These are phyloP conservation scores for Pyrenophora seminiperda DNA, from an alignment of 2,329 filamentous ascomycete species.

Conservation along the genomic window DNA sequence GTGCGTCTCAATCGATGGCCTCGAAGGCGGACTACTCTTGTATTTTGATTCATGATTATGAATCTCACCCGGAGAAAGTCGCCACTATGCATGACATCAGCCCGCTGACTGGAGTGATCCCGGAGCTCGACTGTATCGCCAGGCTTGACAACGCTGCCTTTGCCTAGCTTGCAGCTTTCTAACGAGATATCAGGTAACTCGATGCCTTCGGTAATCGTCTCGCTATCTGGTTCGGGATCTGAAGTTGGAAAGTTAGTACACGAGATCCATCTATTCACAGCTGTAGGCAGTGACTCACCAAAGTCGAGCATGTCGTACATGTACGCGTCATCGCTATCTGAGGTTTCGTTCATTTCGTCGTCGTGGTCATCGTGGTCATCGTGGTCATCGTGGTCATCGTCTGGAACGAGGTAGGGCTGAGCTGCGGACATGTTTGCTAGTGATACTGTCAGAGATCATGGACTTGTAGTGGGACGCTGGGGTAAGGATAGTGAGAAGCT, in stretches of 20 bases:
- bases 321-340: neutral
- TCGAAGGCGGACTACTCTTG: constrained; percentile 21
- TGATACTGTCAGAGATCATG: neutral
- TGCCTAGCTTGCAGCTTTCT: neutral
- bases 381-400: constrained; percentile 1
- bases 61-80: constrained; percentile 31
- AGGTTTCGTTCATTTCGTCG: neutral
- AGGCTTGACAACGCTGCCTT: constrained; percentile 1
- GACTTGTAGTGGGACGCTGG: neutral
- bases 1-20: constrained; percentile 27
- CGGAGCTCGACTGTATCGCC: constrained; percentile 27
- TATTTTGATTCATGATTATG: constrained; percentile 25
- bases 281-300: neutral
- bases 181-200: neutral
- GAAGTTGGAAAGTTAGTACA: neutral
- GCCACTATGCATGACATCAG: constrained; percentile 14
- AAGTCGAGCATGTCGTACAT: neutral
- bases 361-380: neutral
- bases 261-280: too few relatives aligned
- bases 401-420: neutral
- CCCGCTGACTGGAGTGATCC: neutral
- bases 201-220: neutral
- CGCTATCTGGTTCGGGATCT: neutral
- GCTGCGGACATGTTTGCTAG: neutral
- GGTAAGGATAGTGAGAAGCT: neutral